Evolutionary conservation across 352 stramenopile species (phyloP), one percentile per base, ranked within the genome.

Genomic region (Globisporangium yorkense): DNA sequence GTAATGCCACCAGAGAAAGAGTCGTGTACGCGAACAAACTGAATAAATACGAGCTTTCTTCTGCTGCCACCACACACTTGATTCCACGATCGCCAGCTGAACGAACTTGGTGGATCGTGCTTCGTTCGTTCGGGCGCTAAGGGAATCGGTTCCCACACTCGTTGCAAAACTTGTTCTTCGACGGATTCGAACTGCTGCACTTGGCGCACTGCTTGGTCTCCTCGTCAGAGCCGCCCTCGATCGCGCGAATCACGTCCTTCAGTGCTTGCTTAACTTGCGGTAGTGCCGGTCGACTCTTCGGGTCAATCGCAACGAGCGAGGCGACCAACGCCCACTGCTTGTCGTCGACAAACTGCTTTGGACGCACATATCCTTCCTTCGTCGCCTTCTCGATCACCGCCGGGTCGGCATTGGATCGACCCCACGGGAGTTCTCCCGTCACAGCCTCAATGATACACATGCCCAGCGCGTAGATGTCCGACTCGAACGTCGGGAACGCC

Each of bases 361-460:
- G 37, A 18, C 37, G 37, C 37, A 12, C 37, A 65, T 40, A 13
- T 51, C 53, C 21, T 53, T 56, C 57, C 5, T 27, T 54, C 5
- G 59, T 56, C n/a, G 65, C 54, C 2, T 67, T 53, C n/a, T 70
- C 37, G 20, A 59, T 48, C 12, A 67, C 54, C 18, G 48, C 61
- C 8, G 56, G 59, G 35, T 74, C 63, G 8, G 65, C 63, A n/a
- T 66, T 66, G 0, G 66, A 53, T 29, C 67, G 20, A 1, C 54
- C 62, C 49, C 69, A 82, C 18, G 73, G 73, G 33, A 51, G 45
- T n/a, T 75, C 61, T 12, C 62, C 58, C 4, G 54, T 75, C 49
- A 77, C 65, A 0, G 70, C 68, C 41, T 82, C 73, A 20, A 72
- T 58, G 21, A 80, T 72, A 41, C 70, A 79, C 68, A 79, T 75